phyloP scores from a whole-genome alignment of 2,329 filamentous ascomycete genomes.

The Beauveria asiatica region DNA sequence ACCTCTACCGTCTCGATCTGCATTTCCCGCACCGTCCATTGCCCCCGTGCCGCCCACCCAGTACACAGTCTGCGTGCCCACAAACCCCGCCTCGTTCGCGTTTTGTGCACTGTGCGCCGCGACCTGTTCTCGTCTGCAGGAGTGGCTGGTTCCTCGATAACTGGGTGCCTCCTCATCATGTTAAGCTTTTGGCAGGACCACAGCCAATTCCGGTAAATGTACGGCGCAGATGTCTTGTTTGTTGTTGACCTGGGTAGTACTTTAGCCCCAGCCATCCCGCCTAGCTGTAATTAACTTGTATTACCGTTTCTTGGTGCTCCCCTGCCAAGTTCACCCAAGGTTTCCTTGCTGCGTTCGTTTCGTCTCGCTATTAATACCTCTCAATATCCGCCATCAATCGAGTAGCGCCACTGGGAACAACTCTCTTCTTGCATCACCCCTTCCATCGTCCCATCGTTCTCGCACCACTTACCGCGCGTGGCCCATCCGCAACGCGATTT shows the following conservation, averaged over 20 bases:
- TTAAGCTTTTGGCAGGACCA: background rate
- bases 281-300: background rate
- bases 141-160: conserved; percentile 1
- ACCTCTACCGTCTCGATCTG: conserved; percentile 7
- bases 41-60: background rate
- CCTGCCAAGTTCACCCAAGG: background rate
- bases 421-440: background rate
- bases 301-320: background rate
- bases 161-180: background rate
- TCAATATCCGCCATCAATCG: background rate
- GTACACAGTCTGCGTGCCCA: background rate
- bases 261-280: background rate
- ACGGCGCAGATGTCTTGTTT: background rate
- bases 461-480: background rate
- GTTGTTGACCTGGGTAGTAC: background rate
- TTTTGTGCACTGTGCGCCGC: conserved; percentile 1
- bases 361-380: background rate
- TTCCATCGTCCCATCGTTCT: background rate
- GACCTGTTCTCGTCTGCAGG: background rate
- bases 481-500: background rate
- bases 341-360: background rate
- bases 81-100: background rate
- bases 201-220: conserved; percentile 2
- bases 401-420: background rate
- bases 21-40: conserved; percentile 5